phyloP scores from a whole-genome alignment of 176 grass and related monocot genomes.

The Avena atlantica region DNA sequence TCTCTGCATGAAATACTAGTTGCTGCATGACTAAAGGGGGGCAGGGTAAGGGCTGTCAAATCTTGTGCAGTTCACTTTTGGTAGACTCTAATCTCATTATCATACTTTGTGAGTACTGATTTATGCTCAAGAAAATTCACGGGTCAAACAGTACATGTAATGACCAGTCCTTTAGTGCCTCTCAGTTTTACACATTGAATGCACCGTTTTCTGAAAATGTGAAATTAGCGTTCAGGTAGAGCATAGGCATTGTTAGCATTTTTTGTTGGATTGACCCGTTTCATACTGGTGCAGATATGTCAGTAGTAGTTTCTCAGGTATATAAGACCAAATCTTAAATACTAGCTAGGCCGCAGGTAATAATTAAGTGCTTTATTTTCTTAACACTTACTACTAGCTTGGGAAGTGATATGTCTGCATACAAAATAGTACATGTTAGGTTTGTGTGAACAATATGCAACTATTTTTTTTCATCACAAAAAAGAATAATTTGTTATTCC shows the following conservation, averaged over 20 bases:
- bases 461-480: background rate
- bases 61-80: background rate
- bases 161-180: background rate
- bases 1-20: background rate
- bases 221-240: background rate
- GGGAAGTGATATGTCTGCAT: background rate
- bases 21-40: background rate
- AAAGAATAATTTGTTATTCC: background rate
- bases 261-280: background rate
- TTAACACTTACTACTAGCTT: background rate
- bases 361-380: background rate
- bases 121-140: slow-evolving; percentile 7
- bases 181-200: background rate
- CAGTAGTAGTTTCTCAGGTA: background rate
- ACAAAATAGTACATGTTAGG: background rate
- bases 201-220: background rate
- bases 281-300: background rate
- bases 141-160: background rate
- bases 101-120: background rate
- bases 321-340: background rate
- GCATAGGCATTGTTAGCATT: background rate
- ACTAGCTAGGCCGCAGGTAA: background rate
- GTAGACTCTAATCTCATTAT: background rate
- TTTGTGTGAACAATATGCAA: background rate
- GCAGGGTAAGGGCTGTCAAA: background rate